Conservation (phyloP, 148 eudicot species). For the Camellia granthamiana region DNA sequence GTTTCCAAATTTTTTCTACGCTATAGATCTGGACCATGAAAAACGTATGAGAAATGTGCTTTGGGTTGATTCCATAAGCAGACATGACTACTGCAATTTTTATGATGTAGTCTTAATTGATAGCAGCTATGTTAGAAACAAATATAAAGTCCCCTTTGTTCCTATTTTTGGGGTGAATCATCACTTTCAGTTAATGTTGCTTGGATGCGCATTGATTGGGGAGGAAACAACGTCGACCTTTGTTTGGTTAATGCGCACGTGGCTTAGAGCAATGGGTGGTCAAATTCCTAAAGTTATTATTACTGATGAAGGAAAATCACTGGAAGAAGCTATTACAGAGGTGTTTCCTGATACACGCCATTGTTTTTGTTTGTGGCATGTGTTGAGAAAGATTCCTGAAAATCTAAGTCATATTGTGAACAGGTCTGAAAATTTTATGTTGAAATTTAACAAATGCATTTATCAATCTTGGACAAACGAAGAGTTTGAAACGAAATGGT, state of each 20-base stretch:
- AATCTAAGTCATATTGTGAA: constrained; percentile 16
- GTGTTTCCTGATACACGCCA: constrained; percentile 30
- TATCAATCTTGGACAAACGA: constrained; percentile 21
- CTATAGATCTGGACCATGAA: constrained; percentile 29
- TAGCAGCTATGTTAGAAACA: constrained; percentile 18
- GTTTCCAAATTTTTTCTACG: constrained; percentile 30
- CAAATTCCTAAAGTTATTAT: constrained; percentile 29
- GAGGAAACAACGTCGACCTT: constrained; percentile 28
- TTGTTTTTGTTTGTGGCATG: constrained; percentile 32
- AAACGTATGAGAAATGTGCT: constrained; percentile 27
- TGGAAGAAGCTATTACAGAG: constrained; percentile 27
- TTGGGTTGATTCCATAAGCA: constrained; percentile 34
- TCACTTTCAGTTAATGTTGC: constrained; percentile 30
- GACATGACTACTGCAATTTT: constrained; percentile 27
- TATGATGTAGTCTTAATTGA: constrained; percentile 31
- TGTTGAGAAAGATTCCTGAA: constrained; percentile 22
- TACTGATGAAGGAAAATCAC: constrained; percentile 25
- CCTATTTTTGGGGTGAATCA: constrained; percentile 33
- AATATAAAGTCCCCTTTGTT: constrained; percentile 26
- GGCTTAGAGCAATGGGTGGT: constrained; percentile 35
- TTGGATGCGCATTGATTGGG: constrained; percentile 33
- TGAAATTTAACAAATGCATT: constrained; percentile 26
- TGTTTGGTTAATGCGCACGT: constrained; percentile 32
- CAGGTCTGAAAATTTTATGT: constrained; percentile 16
- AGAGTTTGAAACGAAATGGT: constrained; percentile 34